Evolutionary conservation across 495 filamentous ascomycete species (phyloP), one percentile per base, ranked within the genome.

Genomic region (Lepidopterella palustris): DNA sequence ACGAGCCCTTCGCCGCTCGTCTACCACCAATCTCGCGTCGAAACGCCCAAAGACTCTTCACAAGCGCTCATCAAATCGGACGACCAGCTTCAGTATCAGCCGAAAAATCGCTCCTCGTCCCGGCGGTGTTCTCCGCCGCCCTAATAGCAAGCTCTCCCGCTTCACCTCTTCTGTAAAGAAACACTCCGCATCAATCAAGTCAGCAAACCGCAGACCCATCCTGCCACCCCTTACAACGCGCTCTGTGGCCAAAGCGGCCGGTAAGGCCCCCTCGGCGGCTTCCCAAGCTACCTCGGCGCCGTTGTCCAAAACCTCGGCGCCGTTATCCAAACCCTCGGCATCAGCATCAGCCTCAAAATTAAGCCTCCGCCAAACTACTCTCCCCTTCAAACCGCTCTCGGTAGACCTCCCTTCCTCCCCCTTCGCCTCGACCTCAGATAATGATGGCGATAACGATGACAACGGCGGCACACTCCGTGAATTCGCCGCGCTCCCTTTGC

Each of bases 1-100:
- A 27, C 60, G 64, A 3, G 55, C 57, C n/a, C 23, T 57, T 25
- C 55, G 32, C 6, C 63, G 63, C 29, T 59, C 50, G 11, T 51
- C 63, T 3, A 58, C 47, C 6, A 27, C 57, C 49, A 56, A 45
- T n/a, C 20, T 62, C 1, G 26, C 49, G 2, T 67, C 64, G n/a
- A 23, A 51, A 24, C 20, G 47, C 47, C 26, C 47, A 8, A 50
- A 25, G 20, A 25, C 8, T 18, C 47, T 50, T 15, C 21, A 24
- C 5, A 50, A 50, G 15, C 18, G 20, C 4, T 49, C 47, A 24
- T 50, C 47, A 6, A 50, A 42, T 15, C 35, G 35, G 13, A 35
- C 31, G 31, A 35, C 15, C 31, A n/a, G n/a, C n/a, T 11, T 42
- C 10, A 42, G 35, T 42, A 18, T 10, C 13, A 42, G 9, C 13